phyloP scores from a whole-genome alignment of 441 rosid species.

The Adansonia gregorii region DNA sequence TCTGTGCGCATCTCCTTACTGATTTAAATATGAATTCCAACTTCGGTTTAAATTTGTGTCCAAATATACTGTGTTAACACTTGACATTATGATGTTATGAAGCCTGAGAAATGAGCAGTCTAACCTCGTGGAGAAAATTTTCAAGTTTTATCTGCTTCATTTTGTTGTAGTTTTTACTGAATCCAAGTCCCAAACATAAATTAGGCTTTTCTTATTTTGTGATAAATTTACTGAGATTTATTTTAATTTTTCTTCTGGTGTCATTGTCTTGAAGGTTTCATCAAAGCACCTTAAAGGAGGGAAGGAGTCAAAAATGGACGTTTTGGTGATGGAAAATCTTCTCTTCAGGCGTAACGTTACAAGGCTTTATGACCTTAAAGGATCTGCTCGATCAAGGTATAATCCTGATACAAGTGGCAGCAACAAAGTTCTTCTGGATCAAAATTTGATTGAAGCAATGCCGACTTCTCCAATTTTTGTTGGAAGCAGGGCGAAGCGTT shows the following conservation, averaged over 20 bases:
- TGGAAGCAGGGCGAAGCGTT: constrained; percentile 70
- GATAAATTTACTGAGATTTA: background rate
- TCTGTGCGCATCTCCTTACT: background rate
- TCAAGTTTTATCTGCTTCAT: constrained; percentile 16
- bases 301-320: constrained; percentile 71
- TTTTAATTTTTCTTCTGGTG: constrained; percentile 26
- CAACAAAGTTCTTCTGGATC: constrained; percentile 75
- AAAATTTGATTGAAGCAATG: constrained; percentile 78
- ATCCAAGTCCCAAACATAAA: background rate
- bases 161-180: background rate
- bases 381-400: constrained; percentile 76
- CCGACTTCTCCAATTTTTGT: constrained; percentile 81
- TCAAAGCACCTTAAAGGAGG: constrained; percentile 70
- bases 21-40: background rate
- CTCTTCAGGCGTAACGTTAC: constrained; percentile 59
- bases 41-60: constrained; percentile 14
- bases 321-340: constrained; percentile 85
- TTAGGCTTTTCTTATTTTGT: background rate
- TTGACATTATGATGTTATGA: background rate
- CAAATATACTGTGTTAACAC: background rate
- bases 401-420: constrained; percentile 70
- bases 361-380: constrained; percentile 71
- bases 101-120: background rate
- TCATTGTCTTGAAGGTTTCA: constrained; percentile 48
- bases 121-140: background rate